Conservation (phyloP, 768 basidiomycete species). For the Lepiota brunneoincarnata region DNA sequence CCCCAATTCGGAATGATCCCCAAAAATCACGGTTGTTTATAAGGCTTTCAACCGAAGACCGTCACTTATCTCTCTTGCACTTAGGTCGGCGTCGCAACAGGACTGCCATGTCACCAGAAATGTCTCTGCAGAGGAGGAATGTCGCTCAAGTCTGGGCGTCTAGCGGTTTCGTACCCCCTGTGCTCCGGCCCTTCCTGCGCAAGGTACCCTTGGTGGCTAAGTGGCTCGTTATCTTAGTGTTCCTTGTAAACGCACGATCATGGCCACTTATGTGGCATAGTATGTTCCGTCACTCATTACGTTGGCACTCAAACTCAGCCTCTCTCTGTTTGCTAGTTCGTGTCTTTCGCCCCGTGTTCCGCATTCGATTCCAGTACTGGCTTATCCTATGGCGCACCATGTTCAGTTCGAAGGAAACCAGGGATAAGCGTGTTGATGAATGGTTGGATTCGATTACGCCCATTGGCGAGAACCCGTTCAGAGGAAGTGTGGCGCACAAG, state of each 20-base stretch:
- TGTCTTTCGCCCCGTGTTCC: constrained; percentile 48
- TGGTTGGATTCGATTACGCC: constrained; percentile 51
- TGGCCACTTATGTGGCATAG: constrained; percentile 70
- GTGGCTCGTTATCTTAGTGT: constrained; percentile 40
- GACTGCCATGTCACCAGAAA: neutral
- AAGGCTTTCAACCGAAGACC: too few species aligned
- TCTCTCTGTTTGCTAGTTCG: constrained; percentile 31
- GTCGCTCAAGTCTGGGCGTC: neutral
- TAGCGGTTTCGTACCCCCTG: neutral
- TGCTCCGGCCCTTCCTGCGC: neutral
- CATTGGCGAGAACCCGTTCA: constrained; percentile 57
- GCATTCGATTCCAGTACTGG: constrained; percentile 28
- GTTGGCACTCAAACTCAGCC: neutral
- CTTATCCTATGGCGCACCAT: constrained; percentile 31
- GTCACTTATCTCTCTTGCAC: too few species aligned
- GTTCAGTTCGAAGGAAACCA: constrained; percentile 40
- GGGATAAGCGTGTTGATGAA: constrained; percentile 31
- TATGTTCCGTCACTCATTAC: constrained; percentile 31
- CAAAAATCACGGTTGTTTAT: too few species aligned
- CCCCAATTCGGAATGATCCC: too few species aligned
- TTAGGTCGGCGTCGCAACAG: too few species aligned
- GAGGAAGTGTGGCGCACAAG: constrained; percentile 34
- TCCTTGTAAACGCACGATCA: constrained; percentile 60
- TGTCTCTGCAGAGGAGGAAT: constrained; percentile 3
- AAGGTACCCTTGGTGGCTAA: constrained; percentile 27